phyloP scores from a whole-genome alignment of 345 rosid species.

The Rhodomyrtus tomentosa region DNA sequence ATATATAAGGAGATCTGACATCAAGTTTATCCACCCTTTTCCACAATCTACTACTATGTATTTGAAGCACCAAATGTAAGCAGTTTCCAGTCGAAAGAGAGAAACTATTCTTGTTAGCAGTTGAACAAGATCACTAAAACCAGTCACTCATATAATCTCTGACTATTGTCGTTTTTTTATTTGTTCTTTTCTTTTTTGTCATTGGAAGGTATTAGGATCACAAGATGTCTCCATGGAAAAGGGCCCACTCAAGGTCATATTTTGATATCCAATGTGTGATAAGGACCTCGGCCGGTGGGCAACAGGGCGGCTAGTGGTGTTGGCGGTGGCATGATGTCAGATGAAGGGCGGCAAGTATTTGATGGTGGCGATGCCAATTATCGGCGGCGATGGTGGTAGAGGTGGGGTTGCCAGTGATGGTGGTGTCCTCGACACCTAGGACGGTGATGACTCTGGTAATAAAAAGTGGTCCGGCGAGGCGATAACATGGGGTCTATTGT shows the following conservation, averaged over 20 bases:
- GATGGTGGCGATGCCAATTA: background rate
- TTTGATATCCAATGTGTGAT: background rate
- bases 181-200: background rate
- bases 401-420: background rate
- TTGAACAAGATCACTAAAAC: too few species aligned
- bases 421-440: background rate
- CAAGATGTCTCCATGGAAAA: background rate
- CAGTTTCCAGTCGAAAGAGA: too few species aligned
- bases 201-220: background rate
- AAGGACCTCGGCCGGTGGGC: background rate
- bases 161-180: background rate
- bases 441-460: background rate
- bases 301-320: background rate
- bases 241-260: background rate
- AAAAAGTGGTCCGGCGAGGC: background rate
- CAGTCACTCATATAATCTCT: too few species aligned
- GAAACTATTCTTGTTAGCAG: too few species aligned
- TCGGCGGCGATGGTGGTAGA: background rate
- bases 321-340: background rate
- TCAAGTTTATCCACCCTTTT: too few species aligned
- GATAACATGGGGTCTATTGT: background rate
- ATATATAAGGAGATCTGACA: too few species aligned
- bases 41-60: too few species aligned
- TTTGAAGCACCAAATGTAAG: too few species aligned
- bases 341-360: background rate